Conservation (phyloP, 202 grass and related monocot genomes). For the Elaeis oleifera region DNA sequence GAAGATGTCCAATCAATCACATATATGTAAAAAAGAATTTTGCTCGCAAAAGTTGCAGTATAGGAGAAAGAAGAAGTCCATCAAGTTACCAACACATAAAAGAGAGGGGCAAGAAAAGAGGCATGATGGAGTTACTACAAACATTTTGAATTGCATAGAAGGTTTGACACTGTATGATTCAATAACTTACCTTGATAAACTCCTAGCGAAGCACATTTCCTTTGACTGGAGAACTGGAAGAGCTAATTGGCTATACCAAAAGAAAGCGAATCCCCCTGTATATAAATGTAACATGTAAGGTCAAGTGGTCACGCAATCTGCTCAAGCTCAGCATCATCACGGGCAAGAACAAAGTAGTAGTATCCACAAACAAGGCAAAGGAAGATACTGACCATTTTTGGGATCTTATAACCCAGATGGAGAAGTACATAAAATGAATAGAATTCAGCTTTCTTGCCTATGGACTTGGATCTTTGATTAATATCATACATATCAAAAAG, state of each 20-base stretch:
- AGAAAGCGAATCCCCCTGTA: slow-evolving; percentile 71
- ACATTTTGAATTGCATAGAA: slow-evolving; percentile 2
- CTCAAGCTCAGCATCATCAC: slow-evolving; percentile 13
- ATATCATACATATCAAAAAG: slow-evolving; percentile 61
- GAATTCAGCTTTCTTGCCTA: slow-evolving; percentile 52
- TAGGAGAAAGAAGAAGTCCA: not conserved
- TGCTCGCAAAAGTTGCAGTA: not conserved
- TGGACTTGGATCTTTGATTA: slow-evolving; percentile 31
- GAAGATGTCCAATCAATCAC: too few species aligned
- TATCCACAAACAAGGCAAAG: slow-evolving; percentile 15
- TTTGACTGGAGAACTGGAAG: slow-evolving; percentile 45
- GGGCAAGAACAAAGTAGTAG: slow-evolving; percentile 11
- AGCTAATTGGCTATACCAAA: slow-evolving; percentile 62
- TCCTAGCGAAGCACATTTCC: slow-evolving; percentile 81
- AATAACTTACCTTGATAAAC: slow-evolving; percentile 53
- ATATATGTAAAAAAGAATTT: too few species aligned
- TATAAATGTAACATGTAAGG: slow-evolving; percentile 13
- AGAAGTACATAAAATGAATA: slow-evolving; percentile 87
- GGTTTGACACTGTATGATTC: slow-evolving; percentile 3
- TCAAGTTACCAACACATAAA: too few species aligned
- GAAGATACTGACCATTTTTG: slow-evolving; percentile 54
- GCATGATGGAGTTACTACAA: too few species aligned
- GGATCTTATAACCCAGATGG: slow-evolving; percentile 63
- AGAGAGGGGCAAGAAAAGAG: too few species aligned
- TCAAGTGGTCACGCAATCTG: slow-evolving; percentile 7